These are phyloP conservation scores for Yamadazyma siamensis DNA, from an alignment of 1,139 yeast species.

Conservation along the genomic window DNA sequence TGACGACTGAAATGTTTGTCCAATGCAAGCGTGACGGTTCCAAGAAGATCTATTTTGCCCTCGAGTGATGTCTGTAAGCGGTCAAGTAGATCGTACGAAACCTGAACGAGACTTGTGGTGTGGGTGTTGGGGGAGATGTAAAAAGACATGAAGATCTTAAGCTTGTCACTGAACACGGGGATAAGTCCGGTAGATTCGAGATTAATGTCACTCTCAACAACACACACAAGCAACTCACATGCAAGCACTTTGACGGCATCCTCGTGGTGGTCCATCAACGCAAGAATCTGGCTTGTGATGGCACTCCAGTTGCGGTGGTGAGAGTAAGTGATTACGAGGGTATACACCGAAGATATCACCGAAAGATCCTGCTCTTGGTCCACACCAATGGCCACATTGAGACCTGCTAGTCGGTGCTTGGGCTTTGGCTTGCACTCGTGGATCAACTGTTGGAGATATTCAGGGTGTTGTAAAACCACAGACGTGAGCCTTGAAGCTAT, in stretches of 20 bases:
- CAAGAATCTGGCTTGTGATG: slow-evolving; percentile 47
- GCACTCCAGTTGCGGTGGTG: slow-evolving; percentile 37
- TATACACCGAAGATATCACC: slow-evolving; percentile 16
- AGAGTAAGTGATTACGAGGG: slow-evolving; percentile 17
- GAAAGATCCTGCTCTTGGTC: slow-evolving; percentile 6
- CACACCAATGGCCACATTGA: slow-evolving; percentile 8
- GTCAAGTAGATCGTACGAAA: slow-evolving; percentile 10
- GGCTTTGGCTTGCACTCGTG: slow-evolving; percentile 7
- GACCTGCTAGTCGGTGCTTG: slow-evolving; percentile 7
- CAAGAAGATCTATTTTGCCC: slow-evolving; percentile 9
- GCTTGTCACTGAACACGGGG: slow-evolving; percentile 38
- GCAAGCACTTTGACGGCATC: slow-evolving; percentile 43
- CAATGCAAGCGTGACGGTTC: slow-evolving; percentile 10
- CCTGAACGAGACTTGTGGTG: slow-evolving; percentile 32
- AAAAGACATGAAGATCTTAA: slow-evolving; percentile 38
- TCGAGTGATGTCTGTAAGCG: slow-evolving; percentile 3
- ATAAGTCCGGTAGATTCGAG: slow-evolving; percentile 38
- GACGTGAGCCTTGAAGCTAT: slow-evolving; percentile 2
- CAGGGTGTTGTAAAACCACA: slow-evolving; percentile 3
- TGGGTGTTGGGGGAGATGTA: slow-evolving; percentile 24
- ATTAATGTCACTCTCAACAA: slow-evolving; percentile 19
- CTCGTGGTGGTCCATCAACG: slow-evolving; percentile 50
- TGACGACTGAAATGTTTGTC: slow-evolving; percentile 13
- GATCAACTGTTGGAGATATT: slow-evolving; percentile 4
- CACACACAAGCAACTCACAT: slow-evolving; percentile 25